Evolutionary conservation across 108 stramenopile genomes (phyloP).

Genomic region (Nannochloropsis gaditana): DNA sequence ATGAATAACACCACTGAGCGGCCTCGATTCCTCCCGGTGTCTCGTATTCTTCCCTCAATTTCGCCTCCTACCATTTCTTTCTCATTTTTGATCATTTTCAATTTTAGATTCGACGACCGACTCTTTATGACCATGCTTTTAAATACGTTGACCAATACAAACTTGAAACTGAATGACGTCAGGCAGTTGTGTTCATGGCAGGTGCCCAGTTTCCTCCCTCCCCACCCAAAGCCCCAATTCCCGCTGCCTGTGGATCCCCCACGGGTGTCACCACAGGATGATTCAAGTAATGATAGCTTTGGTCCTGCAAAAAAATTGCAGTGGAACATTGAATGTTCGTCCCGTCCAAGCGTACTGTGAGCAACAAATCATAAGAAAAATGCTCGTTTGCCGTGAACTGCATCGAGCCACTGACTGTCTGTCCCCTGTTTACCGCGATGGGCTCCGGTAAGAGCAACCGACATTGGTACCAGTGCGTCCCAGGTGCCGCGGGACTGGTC

Average conservation of each 20-base stretch:
- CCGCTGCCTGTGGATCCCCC: not conserved
- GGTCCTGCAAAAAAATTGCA: slow-evolving; percentile 58
- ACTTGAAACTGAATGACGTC: no score
- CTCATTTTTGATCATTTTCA: no score
- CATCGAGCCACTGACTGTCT: slow-evolving; percentile 51
- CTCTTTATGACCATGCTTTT: no score
- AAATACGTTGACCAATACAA: no score
- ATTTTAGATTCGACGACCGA: no score
- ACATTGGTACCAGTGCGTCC: slow-evolving; percentile 64
- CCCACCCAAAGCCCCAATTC: not conserved
- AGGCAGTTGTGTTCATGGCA: not conserved
- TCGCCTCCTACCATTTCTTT: no score
- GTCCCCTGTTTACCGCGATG: slow-evolving; percentile 57
- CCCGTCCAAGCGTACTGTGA: slow-evolving; percentile 47
- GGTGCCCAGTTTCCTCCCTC: not conserved
- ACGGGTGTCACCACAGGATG: slow-evolving; percentile 14
- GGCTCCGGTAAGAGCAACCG: slow-evolving; percentile 56
- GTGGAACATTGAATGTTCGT: slow-evolving; percentile 42
- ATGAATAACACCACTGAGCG: no score
- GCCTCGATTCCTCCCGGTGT: no score
- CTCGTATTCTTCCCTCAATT: no score
- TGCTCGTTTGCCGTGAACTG: slow-evolving; percentile 58
- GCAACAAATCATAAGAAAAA: slow-evolving; percentile 56
- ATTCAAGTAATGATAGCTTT: slow-evolving; percentile 57
- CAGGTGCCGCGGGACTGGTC: not conserved